Evolutionary conservation across 2,329 filamentous ascomycete genomes (phyloP).

Genomic region (Fusarium hainanense): DNA sequence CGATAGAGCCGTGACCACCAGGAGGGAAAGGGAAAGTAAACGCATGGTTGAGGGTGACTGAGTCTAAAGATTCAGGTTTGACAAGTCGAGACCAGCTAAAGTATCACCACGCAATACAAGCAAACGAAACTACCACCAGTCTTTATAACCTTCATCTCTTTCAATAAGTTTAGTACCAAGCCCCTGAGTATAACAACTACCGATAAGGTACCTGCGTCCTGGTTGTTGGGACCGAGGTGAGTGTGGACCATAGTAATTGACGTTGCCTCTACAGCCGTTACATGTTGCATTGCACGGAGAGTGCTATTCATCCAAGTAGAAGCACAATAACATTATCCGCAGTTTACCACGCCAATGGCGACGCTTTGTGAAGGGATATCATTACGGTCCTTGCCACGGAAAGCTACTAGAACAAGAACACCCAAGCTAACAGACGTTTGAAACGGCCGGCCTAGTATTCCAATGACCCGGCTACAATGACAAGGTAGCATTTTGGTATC

Average conservation of each 20-base stretch:
- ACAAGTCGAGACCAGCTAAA: not conserved
- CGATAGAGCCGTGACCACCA: not conserved
- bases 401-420: not conserved
- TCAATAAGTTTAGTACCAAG: not conserved
- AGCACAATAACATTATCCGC: not conserved
- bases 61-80: not conserved
- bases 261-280: not conserved
- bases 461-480: not conserved
- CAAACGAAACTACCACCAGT: not conserved
- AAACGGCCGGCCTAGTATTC: conserved; percentile 2
- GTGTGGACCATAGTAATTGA: not conserved
- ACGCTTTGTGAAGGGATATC: not conserved
- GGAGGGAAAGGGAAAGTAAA: conserved; percentile 17
- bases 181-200: conserved; percentile 22
- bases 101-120: not conserved
- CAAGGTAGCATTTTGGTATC: conserved; percentile 8
- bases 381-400: not conserved
- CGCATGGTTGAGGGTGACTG: conserved; percentile 14
- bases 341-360: not conserved
- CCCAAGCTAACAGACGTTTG: not conserved
- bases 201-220: not conserved
- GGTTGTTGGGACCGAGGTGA: not conserved
- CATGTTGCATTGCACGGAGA: conserved; percentile 5
- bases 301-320: not conserved
- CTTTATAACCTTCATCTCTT: not conserved